These are phyloP conservation scores for Onygenales sp. DNA, from an alignment of 2,329 filamentous ascomycete species.

Conservation along the genomic window DNA sequence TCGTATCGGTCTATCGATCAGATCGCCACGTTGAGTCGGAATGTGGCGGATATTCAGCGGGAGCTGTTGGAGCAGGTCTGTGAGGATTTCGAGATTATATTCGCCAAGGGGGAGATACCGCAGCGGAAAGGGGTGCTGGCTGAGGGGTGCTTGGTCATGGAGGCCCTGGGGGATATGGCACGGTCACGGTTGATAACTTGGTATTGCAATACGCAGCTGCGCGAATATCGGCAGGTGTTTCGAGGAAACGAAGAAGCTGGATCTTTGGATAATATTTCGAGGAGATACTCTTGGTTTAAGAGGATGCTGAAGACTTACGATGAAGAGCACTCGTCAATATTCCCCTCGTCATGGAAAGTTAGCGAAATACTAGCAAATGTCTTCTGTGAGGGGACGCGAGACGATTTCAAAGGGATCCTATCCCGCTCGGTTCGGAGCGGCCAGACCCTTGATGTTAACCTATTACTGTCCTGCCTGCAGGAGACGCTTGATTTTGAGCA, in stretches of 20 bases:
- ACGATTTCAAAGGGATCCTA: slow-evolving; percentile 90
- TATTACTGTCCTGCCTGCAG: slow-evolving; percentile 79
- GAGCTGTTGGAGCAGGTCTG: slow-evolving; percentile 96
- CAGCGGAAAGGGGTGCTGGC: slow-evolving; percentile 60
- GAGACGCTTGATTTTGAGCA: slow-evolving; percentile 98
- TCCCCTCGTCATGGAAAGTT: slow-evolving; percentile 79
- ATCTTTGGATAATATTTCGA: slow-evolving; percentile 89
- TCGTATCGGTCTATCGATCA: slow-evolving; percentile 96
- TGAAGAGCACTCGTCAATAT: slow-evolving; percentile 80
- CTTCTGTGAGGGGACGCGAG: slow-evolving; percentile 90
- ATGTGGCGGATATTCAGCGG: slow-evolving; percentile 85
- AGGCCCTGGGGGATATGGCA: slow-evolving; percentile 83
- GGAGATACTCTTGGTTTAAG: slow-evolving; percentile 93
- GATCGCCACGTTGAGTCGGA: slow-evolving; percentile 84
- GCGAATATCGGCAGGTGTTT: slow-evolving; percentile 94
- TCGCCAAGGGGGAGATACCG: slow-evolving; percentile 75
- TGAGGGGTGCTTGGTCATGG: slow-evolving; percentile 89
- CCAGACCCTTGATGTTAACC: slow-evolving; percentile 75
- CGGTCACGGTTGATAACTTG: slow-evolving; percentile 75
- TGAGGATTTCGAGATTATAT: slow-evolving; percentile 94
- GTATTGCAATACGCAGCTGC: slow-evolving; percentile 95
- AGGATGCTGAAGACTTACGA: slow-evolving; percentile 94
- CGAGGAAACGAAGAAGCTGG: slow-evolving; percentile 94
- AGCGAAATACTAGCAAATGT: slow-evolving; percentile 82
- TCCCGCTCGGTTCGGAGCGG: slow-evolving; percentile 78